Percentiles rank a stretch among this genome's conserved stretches.
These are phyloP conservation scores for Globisporangium barbulae DNA, from an alignment of 352 stramenopile species.

Conservation along the genomic window DNA sequence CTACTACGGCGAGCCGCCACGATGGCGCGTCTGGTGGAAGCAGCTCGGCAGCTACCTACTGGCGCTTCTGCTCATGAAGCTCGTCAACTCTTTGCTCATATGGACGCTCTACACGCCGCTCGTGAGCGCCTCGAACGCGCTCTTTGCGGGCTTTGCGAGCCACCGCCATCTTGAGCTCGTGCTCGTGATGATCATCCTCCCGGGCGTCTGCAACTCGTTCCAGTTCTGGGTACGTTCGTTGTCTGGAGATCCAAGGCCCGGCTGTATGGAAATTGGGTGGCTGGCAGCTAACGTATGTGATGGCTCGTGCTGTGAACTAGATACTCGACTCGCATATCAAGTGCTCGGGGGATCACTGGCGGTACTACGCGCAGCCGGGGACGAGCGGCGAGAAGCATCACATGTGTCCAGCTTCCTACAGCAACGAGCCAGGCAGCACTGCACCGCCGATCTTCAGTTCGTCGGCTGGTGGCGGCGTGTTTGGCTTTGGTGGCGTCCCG, in stretches of 20 bases:
- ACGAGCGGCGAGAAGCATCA: conserved; percentile 35
- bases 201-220: conserved; percentile 58
- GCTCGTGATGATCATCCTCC: conserved; percentile 76
- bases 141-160: conserved; percentile 52
- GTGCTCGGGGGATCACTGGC: conserved; percentile 37
- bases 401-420: conserved; percentile 14
- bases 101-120: conserved; percentile 43
- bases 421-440: conserved; percentile 2
- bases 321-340: conserved; percentile 69
- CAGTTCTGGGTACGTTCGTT: conserved; percentile 60
- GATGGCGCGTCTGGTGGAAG: conserved; percentile 49
- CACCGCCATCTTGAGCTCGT: conserved; percentile 71
- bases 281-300: too few relatives aligned
- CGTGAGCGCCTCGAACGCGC: conserved; percentile 32
- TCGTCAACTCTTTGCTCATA: conserved; percentile 37
- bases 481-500: not conserved
- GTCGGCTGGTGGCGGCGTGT: not conserved
- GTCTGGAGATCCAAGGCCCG: too few relatives aligned
- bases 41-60: conserved; percentile 48
- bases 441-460: not conserved
- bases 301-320: conserved; percentile 12
- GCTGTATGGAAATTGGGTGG: too few relatives aligned
- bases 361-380: conserved; percentile 22
- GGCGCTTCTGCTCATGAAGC: conserved; percentile 54
- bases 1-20: conserved; percentile 67